Base-by-base conservation (phyloP, 768 basidiomycete genomes). In the Psilocybe tampanensis region DNA sequence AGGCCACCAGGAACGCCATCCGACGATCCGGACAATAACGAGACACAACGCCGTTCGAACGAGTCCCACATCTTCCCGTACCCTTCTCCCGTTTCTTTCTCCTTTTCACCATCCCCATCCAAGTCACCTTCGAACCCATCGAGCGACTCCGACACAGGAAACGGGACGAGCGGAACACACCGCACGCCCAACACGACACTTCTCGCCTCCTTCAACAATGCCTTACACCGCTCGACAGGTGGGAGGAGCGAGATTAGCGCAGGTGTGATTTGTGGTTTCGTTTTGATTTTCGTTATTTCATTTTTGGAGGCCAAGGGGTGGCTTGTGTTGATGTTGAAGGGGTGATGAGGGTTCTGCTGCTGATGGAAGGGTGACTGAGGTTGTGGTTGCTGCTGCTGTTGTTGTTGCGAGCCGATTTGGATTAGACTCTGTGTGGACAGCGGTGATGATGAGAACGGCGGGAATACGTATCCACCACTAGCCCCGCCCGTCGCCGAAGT, bases 241-340 rank as follows among this genome's bases (percentile, higher is more conserved):
- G 79, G 77, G 9, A 80, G 71, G 34, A 71, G 64, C 4, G 68
- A 64, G 19, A 76, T 58, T 29, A 80, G 67, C 0, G 67, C 66
- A 0, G 71, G 63, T 2, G 77, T 73, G 4, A 72, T 60, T 24
- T 66, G 62, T 13, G 73, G 74, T 26, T 61, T 66, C 2, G 47
- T 52, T 24, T 36, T 47, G 11, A 29, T 29, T 29, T 29, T 29
- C 4, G 29, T 29, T 53, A 6, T n/a, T 39, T 39, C 36, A 12
- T 42, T 29, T 29, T 56, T 39, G 4, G 12, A 15, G 26, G 48
- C 8, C 24, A 18, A 42, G 12, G 50, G 26, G 1, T 39, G 36
- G 36, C 15, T 39, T 5, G n/a, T 39, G 12, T 39, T 39, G 4
- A 47, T 52, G 44, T 48, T 49, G 42, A 41, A 18, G 33, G 52